phyloP scores from a whole-genome alignment of 2,329 filamentous ascomycete genomes.

The Tolypocladium sp. region DNA sequence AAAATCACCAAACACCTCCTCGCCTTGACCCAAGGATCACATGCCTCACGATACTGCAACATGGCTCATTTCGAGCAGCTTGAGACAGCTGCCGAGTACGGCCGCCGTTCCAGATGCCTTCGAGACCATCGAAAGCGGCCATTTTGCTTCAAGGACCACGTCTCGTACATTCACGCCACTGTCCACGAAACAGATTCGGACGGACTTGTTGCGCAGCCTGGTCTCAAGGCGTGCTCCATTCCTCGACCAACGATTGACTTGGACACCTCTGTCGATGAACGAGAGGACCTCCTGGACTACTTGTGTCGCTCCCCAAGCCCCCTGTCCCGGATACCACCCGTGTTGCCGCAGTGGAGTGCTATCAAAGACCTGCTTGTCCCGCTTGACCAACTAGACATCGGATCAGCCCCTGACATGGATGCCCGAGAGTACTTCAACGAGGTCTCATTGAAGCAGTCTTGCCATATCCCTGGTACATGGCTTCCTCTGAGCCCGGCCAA shows the following conservation, averaged over 20 bases:
- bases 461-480: conserved; percentile 16
- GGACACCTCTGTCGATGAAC: not conserved
- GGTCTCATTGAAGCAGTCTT: conserved; percentile 8
- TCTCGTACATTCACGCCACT: conserved; percentile 10
- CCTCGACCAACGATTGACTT: conserved; percentile 7
- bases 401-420: conserved; percentile 11
- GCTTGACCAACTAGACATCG: conserved; percentile 14
- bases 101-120: conserved; percentile 16
- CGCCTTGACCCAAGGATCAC: not conserved
- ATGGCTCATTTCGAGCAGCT: not conserved
- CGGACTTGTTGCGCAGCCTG: conserved; percentile 12
- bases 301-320: not conserved
- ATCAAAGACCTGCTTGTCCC: conserved; percentile 9
- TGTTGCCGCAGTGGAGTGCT: not conserved
- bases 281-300: not conserved
- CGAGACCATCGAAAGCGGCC: conserved; percentile 11
- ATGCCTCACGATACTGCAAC: not conserved
- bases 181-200: conserved; percentile 2
- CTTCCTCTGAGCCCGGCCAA: conserved; percentile 17
- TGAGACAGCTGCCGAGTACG: conserved; percentile 15
- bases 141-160: conserved; percentile 16
- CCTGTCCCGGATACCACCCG: not conserved
- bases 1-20: not conserved
- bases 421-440: conserved; percentile 9
- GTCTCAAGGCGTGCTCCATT: conserved; percentile 7